A percentile compares a stretch with the other conserved stretches of the same genome.
Evolutionary conservation across 352 stramenopile genomes (phyloP).

Genomic region (Globisporangium paroecandrum): DNA sequence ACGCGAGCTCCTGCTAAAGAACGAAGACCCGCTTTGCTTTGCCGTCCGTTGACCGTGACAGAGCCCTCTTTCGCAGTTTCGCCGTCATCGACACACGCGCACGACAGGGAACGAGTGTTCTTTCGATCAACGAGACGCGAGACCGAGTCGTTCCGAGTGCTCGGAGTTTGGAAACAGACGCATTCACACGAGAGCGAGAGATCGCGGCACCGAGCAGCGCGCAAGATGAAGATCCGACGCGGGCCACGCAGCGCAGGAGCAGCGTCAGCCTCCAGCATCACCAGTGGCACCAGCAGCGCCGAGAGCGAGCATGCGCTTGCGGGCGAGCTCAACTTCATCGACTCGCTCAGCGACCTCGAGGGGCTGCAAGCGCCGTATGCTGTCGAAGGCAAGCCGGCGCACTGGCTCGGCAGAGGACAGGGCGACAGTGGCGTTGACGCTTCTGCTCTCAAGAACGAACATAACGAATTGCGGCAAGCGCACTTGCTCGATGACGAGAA

Average conservation of each 20-base stretch:
- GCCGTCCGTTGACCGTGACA: too few relatives aligned
- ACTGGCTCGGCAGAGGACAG: not conserved
- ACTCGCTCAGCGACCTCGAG: slow-evolving; percentile 13
- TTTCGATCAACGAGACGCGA: not conserved
- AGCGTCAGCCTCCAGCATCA: not conserved
- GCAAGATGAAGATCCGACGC: slow-evolving; percentile 4
- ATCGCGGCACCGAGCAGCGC: too few relatives aligned
- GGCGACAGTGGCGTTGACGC: too few relatives aligned
- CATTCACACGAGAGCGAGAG: not conserved
- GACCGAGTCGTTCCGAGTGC: not conserved
- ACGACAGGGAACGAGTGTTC: not conserved
- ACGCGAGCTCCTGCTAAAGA: too few relatives aligned
- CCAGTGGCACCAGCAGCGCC: not conserved
- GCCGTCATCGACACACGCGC: not conserved
- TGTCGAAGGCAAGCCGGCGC: not conserved
- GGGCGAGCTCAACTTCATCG: slow-evolving; percentile 3
- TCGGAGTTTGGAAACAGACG: not conserved
- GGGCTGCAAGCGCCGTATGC: not conserved
- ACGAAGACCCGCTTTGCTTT: not conserved
- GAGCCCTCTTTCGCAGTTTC: not conserved
- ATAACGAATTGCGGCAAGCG: not conserved
- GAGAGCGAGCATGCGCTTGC: slow-evolving; percentile 6
- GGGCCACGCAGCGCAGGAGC: not conserved
- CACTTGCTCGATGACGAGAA: not conserved
- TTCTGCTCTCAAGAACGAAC: not conserved